Evolutionary conservation across 352 stramenopile genomes (phyloP).

Genomic region (Pythium insidiosum): DNA sequence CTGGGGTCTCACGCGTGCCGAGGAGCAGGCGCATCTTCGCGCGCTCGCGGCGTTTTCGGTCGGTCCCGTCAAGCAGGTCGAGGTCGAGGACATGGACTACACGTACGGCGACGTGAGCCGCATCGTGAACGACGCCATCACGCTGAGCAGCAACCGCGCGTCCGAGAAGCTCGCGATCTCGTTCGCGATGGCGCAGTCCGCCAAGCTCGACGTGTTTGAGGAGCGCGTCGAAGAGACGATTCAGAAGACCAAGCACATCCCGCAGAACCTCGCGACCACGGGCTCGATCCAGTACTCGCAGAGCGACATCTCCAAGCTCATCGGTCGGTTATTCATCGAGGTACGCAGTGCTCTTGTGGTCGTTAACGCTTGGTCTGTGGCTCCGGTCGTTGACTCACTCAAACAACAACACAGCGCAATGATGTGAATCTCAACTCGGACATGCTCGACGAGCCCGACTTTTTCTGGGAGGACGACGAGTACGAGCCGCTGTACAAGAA

Average conservation of each 20-base stretch:
- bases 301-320: slow-evolving; percentile 88
- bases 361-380: too few relatives aligned
- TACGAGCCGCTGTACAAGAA: slow-evolving; percentile 91
- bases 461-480: slow-evolving; percentile 92
- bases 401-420: slow-evolving; percentile 77
- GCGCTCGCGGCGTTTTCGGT: slow-evolving; percentile 52
- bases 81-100: slow-evolving; percentile 89
- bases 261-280: slow-evolving; percentile 78
- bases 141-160: slow-evolving; percentile 65
- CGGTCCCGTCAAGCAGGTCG: slow-evolving; percentile 70
- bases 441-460: slow-evolving; percentile 92
- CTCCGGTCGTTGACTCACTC: too few relatives aligned
- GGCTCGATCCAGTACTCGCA: slow-evolving; percentile 89
- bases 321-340: slow-evolving; percentile 87
- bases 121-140: slow-evolving; percentile 83
- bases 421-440: slow-evolving; percentile 93
- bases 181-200: slow-evolving; percentile 90
- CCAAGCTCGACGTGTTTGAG: slow-evolving; percentile 92
- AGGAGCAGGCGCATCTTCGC: slow-evolving; percentile 71
- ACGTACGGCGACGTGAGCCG: slow-evolving; percentile 58
- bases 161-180: slow-evolving; percentile 89
- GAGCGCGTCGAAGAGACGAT: slow-evolving; percentile 85
- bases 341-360: slow-evolving; percentile 22
- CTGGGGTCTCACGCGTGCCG: slow-evolving; percentile 78
- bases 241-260: slow-evolving; percentile 83